Conservation (phyloP, 1,284 basidiomycete species). For the Fomitopsis betulina region DNA sequence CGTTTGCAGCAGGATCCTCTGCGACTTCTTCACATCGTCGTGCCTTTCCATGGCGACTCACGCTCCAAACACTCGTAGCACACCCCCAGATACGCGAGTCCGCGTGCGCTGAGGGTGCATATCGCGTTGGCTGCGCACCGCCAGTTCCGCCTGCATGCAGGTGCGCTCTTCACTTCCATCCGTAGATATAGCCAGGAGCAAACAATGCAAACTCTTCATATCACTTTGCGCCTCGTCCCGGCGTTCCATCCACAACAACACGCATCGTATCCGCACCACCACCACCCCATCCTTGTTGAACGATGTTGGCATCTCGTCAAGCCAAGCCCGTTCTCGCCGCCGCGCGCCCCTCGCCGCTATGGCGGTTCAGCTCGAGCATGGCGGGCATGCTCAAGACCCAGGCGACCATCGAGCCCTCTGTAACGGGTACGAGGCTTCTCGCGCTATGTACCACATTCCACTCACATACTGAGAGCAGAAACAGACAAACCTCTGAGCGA, state of each 20-base stretch:
- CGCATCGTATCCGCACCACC: not conserved
- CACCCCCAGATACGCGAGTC: not conserved
- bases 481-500: not conserved
- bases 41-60: not conserved
- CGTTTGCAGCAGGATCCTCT: not conserved
- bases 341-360: not conserved
- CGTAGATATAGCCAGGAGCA: slow-evolving; percentile 1
- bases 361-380: slow-evolving; percentile 1
- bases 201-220: not conserved
- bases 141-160: not conserved
- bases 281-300: not conserved
- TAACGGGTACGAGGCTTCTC: not conserved
- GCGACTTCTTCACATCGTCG: not conserved
- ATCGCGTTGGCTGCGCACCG: slow-evolving; percentile 2
- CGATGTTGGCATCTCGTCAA: slow-evolving; percentile 1
- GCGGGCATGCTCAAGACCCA: slow-evolving; percentile 1
- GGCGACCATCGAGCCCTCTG: not conserved
- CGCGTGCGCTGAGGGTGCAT: not conserved
- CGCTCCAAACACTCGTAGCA: not conserved
- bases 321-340: not conserved
- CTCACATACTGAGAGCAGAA: not conserved
- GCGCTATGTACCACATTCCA: not conserved
- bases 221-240: not conserved
- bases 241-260: not conserved
- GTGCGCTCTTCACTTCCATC: not conserved